Evolutionary conservation across 202 grass and related monocot species (phyloP).

Genomic region (Zizania palustris): DNA sequence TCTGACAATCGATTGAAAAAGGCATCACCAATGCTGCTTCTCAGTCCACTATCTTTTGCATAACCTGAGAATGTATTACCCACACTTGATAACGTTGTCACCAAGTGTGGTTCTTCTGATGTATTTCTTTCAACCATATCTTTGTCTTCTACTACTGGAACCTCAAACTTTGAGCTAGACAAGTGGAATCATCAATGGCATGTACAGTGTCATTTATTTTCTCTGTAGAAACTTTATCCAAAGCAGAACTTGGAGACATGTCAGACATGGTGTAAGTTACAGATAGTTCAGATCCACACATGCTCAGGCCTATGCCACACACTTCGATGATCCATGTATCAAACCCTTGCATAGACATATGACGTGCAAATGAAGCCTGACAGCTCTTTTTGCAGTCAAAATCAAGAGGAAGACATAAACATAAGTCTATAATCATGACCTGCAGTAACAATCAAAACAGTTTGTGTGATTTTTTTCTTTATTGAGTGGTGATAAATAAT

Average conservation of each 20-base stretch:
- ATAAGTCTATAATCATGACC: conserved; percentile 31
- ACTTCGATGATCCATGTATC: conserved; percentile 99
- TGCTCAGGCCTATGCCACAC: conserved; percentile 81
- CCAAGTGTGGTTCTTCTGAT: conserved; percentile 74
- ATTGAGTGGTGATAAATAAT: not conserved
- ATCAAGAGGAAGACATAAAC: conserved; percentile 7
- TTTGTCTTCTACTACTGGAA: conserved; percentile 43
- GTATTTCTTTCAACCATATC: conserved; percentile 34
- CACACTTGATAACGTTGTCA: conserved; percentile 71
- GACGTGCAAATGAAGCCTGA: conserved; percentile 97
- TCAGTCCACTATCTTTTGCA: conserved; percentile 72
- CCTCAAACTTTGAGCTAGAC: conserved; percentile 47
- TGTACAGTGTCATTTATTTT: conserved; percentile 41
- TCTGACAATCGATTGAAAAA: conserved; percentile 81
- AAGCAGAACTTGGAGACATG: conserved; percentile 21
- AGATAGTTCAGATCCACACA: conserved; percentile 52
- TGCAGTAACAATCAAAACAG: conserved; percentile 24
- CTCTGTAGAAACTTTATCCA: conserved; percentile 33
- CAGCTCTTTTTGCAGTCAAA: conserved; percentile 23
- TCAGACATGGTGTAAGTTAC: conserved; percentile 35
- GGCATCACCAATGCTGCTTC: conserved; percentile 55
- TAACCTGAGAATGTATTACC: conserved; percentile 73
- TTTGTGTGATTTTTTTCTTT: not conserved
- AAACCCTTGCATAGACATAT: conserved; percentile 96
- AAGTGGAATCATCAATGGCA: conserved; percentile 42